Evolutionary conservation across 1,284 basidiomycete species (phyloP).

Genomic region (Filobasidium uniguttulatum): DNA sequence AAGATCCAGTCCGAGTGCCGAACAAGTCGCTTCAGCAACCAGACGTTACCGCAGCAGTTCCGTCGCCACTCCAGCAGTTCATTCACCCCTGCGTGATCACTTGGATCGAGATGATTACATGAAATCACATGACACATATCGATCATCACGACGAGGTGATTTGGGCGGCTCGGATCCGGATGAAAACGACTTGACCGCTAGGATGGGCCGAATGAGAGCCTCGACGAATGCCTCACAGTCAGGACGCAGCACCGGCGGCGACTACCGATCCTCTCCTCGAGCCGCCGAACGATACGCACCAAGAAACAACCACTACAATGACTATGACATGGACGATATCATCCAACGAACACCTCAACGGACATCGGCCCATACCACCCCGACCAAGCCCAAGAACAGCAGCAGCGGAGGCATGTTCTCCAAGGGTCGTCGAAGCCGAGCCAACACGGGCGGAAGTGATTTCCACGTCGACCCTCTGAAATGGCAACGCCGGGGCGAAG

Average conservation of each 20-base stretch:
- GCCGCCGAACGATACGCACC: too few relatives aligned
- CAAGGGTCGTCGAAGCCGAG: constrained; percentile 9
- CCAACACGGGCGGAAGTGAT: constrained; percentile 8
- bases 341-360: neutral
- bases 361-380: neutral
- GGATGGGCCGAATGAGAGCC: constrained; percentile 7
- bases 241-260: too few relatives aligned
- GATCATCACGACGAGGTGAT: constrained; percentile 18
- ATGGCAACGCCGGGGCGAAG: constrained; percentile 2
- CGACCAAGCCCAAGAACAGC: constrained; percentile 9
- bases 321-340: neutral
- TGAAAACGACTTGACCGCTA: constrained; percentile 22
- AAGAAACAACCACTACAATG: neutral
- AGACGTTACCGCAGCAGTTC: neutral
- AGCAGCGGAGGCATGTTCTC: neutral
- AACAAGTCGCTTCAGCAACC: neutral
- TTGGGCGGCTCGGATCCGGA: constrained; percentile 24
- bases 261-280: too few relatives aligned
- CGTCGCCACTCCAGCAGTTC: neutral
- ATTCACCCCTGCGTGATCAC: constrained; percentile 2
- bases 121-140: constrained; percentile 1
- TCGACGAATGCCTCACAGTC: constrained; percentile 4
- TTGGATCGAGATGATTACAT: neutral
- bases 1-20: neutral
- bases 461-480: constrained; percentile 10